Conservation (phyloP, 1,284 basidiomycete species). For the Hortiboletus rubellus region DNA sequence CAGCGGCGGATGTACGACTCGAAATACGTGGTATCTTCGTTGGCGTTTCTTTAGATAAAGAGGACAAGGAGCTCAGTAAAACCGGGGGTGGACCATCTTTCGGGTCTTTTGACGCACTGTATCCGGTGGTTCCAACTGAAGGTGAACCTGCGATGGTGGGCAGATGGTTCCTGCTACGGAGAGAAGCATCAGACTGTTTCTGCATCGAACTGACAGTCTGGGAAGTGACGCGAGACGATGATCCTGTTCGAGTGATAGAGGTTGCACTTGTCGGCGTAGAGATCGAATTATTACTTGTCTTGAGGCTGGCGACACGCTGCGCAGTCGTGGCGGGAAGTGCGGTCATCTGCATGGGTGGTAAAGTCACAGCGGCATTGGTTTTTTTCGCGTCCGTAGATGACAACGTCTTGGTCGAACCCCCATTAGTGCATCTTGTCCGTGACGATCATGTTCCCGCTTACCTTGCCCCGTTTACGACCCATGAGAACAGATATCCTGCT, state of each 20-base stretch:
- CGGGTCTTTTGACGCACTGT: slow-evolving; percentile 50
- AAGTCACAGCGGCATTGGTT: slow-evolving; percentile 58
- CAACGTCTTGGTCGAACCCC: slow-evolving; percentile 58
- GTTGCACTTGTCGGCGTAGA: slow-evolving; percentile 42
- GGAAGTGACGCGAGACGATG: slow-evolving; percentile 63
- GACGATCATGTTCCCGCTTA: slow-evolving; percentile 39
- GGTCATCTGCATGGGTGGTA: slow-evolving; percentile 88
- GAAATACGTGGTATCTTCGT: slow-evolving; percentile 95
- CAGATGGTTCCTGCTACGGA: slow-evolving; percentile 71
- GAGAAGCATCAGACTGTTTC: slow-evolving; percentile 76
- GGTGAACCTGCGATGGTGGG: slow-evolving; percentile 91
- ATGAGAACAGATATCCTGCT: slow-evolving; percentile 86
- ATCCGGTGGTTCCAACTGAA: slow-evolving; percentile 65
- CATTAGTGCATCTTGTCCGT: slow-evolving; percentile 17
- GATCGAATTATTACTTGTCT: slow-evolving; percentile 50
- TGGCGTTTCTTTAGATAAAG: slow-evolving; percentile 76
- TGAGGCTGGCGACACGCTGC: slow-evolving; percentile 76
- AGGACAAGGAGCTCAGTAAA: slow-evolving; percentile 49
- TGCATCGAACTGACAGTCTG: slow-evolving; percentile 80
- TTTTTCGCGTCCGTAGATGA: slow-evolving; percentile 82
- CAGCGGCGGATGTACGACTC: slow-evolving; percentile 68
- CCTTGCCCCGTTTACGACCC: slow-evolving; percentile 91
- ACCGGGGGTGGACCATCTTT: slow-evolving; percentile 58
- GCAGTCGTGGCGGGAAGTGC: slow-evolving; percentile 78
- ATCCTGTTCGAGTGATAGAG: slow-evolving; percentile 43